These are phyloP conservation scores for Colletotrichum sp. DNA, from an alignment of 2,329 filamentous ascomycete genomes.

Conservation along the genomic window DNA sequence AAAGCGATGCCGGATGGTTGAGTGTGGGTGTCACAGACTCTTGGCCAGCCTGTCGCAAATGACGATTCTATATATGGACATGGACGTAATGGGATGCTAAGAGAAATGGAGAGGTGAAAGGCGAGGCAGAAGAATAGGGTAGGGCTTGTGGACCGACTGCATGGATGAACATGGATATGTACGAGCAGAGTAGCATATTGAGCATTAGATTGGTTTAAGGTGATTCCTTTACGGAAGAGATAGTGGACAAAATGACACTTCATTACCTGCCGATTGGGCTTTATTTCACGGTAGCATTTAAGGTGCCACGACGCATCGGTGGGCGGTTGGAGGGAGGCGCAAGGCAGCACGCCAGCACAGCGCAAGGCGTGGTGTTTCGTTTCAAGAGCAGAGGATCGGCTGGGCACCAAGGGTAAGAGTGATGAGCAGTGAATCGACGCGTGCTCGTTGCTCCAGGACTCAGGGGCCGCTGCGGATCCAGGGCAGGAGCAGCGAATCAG, in stretches of 20 bases:
- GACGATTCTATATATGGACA: constrained; percentile 18
- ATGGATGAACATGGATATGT: constrained; percentile 18
- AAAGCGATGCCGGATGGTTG: background rate
- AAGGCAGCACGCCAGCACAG: background rate
- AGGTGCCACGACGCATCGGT: background rate
- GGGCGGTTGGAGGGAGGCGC: background rate
- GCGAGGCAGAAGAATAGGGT: background rate
- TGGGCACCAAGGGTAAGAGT: constrained; percentile 1
- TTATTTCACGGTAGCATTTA: background rate
- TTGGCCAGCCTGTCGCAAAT: background rate
- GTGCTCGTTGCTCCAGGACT: background rate
- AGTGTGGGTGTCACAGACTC: background rate
- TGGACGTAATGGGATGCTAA: constrained; percentile 13
- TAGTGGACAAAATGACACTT: background rate
- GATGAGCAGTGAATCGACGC: background rate
- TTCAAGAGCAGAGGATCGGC: constrained; percentile 7
- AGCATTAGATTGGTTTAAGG: constrained; percentile 21
- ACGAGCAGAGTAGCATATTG: constrained; percentile 20
- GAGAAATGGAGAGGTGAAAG: background rate
- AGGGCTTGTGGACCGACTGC: background rate
- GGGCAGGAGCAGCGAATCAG: constrained; percentile 2
- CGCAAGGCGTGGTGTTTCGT: constrained; percentile 14
- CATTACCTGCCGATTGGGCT: background rate
- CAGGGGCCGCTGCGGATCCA: background rate
- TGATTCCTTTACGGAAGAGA: background rate